Conservation (phyloP, 768 basidiomycete genomes). For the Phaffia australis region DNA sequence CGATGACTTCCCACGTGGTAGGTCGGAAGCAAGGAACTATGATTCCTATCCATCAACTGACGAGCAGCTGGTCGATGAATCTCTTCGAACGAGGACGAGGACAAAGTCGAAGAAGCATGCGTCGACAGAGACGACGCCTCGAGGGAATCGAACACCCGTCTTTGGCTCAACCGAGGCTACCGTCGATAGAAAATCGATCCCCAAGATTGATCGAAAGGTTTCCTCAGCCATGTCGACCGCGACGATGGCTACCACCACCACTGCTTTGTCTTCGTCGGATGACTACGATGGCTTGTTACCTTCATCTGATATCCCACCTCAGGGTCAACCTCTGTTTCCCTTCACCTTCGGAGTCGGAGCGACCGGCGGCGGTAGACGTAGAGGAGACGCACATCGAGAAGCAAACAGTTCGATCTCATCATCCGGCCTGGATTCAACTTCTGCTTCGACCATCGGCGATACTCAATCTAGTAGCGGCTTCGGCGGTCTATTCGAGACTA, state of each 20-base stretch:
- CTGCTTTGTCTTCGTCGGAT: conserved; percentile 1
- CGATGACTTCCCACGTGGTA: conserved; percentile 14
- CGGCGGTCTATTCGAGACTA: no score
- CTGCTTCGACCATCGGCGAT: no score
- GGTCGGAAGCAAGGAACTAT: conserved; percentile 12
- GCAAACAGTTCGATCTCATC: no score
- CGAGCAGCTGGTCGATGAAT: not conserved
- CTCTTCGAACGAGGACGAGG: not conserved
- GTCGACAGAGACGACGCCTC: not conserved
- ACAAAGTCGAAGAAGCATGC: not conserved
- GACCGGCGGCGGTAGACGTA: not conserved
- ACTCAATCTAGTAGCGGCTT: no score
- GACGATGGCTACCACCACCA: conserved; percentile 6
- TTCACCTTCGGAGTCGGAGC: not conserved
- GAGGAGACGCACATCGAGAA: not conserved
- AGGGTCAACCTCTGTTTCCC: not conserved
- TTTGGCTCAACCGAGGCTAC: no score
- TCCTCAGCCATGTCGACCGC: not conserved
- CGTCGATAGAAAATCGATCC: not conserved
- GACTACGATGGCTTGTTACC: not conserved
- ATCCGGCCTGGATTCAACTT: no score
- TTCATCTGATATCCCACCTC: not conserved
- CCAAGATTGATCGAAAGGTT: not conserved
- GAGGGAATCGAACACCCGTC: no score
- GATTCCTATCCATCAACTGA: conserved; percentile 5